phyloP scores from a whole-genome alignment of 192 early-diverging fungal genomes.

The Mortierella hygrophila region DNA sequence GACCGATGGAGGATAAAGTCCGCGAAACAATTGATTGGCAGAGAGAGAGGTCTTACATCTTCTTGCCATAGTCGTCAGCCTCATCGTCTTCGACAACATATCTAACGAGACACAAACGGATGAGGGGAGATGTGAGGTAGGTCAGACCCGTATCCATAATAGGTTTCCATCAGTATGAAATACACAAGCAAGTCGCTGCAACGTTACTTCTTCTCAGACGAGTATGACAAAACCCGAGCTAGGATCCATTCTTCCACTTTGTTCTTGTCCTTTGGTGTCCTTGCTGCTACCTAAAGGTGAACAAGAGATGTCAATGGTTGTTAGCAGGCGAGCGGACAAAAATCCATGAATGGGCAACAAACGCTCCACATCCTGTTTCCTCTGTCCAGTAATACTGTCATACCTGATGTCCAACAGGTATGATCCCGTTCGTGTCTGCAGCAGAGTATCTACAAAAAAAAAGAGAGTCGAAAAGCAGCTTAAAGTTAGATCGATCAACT shows the following conservation, averaged over 20 bases:
- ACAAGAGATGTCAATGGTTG: background rate
- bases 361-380: background rate
- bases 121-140: background rate
- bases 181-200: background rate
- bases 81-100: conserved; percentile 71
- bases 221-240: conserved; percentile 60
- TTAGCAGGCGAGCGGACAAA: background rate
- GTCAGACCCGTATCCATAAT: background rate
- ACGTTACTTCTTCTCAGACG: conserved; percentile 62
- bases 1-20: no score
- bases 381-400: no score
- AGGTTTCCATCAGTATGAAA: background rate
- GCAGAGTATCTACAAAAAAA: conserved; percentile 28
- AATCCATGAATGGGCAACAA: background rate
- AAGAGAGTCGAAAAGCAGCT: background rate
- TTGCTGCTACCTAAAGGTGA: conserved; percentile 60
- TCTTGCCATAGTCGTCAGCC: conserved; percentile 62
- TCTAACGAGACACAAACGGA: conserved; percentile 26
- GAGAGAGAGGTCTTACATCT: conserved; percentile 50
- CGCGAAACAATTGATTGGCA: background rate
- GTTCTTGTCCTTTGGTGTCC: conserved; percentile 64
- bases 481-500: background rate
- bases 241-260: conserved; percentile 69
- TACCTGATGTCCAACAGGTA: conserved; percentile 51
- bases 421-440: conserved; percentile 38